Percentiles rank a stretch among this genome's conserved stretches.
phyloP scores from a whole-genome alignment of 768 basidiomycete species.

The Lentinus tigrinus region DNA sequence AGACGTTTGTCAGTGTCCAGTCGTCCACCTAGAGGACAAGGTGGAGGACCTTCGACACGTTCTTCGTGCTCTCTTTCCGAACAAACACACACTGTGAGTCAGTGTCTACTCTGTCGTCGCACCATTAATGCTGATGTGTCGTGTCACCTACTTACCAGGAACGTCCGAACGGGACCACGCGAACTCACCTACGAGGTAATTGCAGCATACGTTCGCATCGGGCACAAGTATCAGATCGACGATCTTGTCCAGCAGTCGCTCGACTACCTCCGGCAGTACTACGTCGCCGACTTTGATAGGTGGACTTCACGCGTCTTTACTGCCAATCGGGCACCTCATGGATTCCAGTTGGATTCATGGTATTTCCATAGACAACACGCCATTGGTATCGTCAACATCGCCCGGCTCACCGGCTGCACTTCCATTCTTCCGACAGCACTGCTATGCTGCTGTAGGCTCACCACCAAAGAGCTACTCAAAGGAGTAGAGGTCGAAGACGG shows the following conservation, averaged over 20 bases:
- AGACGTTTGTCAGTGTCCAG: too few species aligned
- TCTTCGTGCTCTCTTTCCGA: conserved; percentile 8
- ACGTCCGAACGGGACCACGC: too few species aligned
- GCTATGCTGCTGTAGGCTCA: background rate
- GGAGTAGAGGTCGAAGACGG: background rate
- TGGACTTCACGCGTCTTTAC: too few species aligned
- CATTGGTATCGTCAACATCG: background rate
- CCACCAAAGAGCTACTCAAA: background rate
- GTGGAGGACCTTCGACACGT: background rate
- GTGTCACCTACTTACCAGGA: too few species aligned
- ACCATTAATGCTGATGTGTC: too few species aligned
- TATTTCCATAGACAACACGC: background rate
- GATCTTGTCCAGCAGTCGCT: background rate
- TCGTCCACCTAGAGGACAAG: background rate
- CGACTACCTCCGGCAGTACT: background rate
- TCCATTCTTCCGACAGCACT: background rate
- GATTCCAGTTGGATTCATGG: too few species aligned
- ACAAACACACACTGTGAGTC: background rate
- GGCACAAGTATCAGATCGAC: background rate
- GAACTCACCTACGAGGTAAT: background rate
- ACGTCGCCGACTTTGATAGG: background rate
- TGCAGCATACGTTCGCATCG: background rate
- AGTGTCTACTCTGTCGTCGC: too few species aligned
- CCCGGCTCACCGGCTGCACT: background rate
- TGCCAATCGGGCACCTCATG: too few species aligned